These are phyloP conservation scores for Cicer cuneatum DNA, from an alignment of 306 rosid species.

Conservation along the genomic window DNA sequence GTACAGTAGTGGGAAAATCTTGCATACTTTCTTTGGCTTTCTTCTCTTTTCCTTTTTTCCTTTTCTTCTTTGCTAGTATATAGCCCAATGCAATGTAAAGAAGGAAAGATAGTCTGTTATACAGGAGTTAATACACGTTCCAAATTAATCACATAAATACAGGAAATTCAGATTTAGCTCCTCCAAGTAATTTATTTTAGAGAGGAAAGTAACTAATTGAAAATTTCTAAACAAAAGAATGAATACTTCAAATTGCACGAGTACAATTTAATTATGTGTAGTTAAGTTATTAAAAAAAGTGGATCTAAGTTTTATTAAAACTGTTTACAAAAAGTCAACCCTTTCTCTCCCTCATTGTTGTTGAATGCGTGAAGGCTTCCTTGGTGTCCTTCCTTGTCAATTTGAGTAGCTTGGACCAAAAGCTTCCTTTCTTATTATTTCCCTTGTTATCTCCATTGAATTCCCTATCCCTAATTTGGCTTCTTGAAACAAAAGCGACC, in stretches of 20 bases:
- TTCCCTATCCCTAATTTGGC: conserved; percentile 27
- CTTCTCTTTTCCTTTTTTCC: conserved; percentile 1
- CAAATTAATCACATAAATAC: conserved; percentile 34
- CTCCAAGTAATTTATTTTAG: neutral
- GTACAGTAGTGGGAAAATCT: conserved; percentile 57
- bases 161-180: neutral
- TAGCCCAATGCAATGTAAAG: conserved; percentile 32
- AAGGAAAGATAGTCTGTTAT: conserved; percentile 27
- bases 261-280: conserved; percentile 5
- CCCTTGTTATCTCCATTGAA: conserved; percentile 10
- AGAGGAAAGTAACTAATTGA: neutral
- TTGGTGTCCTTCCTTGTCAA: conserved; percentile 55
- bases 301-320: neutral
- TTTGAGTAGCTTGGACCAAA: conserved; percentile 73
- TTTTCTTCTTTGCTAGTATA: conserved; percentile 19
- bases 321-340: neutral
- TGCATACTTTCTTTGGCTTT: conserved; percentile 13
- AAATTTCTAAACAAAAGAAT: neutral
- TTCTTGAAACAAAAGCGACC: conserved; percentile 49
- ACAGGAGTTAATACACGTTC: conserved; percentile 40
- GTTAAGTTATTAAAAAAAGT: neutral
- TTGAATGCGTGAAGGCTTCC: conserved; percentile 51
- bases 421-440: conserved; percentile 52
- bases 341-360: conserved; percentile 38
- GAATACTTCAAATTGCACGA: conserved; percentile 26